These are phyloP conservation scores for Diaporthe sp. DNA, from an alignment of 2,329 filamentous ascomycete genomes.

Conservation along the genomic window DNA sequence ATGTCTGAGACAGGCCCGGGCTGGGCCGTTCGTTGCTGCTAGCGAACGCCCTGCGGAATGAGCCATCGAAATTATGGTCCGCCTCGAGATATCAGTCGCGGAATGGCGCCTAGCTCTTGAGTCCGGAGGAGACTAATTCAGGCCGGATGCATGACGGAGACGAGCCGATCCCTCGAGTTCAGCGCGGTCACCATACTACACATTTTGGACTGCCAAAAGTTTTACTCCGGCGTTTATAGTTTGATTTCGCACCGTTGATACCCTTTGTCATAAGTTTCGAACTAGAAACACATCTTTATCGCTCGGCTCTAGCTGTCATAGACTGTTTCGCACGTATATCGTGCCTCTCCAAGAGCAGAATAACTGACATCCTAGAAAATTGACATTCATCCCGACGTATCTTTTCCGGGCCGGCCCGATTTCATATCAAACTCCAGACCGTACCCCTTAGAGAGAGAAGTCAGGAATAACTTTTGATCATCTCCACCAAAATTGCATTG, in stretches of 20 bases:
- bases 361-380: not conserved
- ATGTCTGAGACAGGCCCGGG: not conserved
- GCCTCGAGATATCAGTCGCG: not conserved
- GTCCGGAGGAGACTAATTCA: not conserved
- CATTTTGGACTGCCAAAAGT: not conserved
- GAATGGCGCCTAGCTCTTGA: not conserved
- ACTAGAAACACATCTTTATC: not conserved
- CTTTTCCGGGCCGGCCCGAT: too few species aligned
- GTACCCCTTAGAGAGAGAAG: not conserved
- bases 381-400: not conserved
- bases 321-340: not conserved
- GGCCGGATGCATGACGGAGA: not conserved
- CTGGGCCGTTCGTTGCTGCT: not conserved
- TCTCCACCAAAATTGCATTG: slow-evolving; percentile 58
- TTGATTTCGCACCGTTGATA: not conserved
- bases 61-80: not conserved
- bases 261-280: too few species aligned
- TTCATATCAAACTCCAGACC: too few species aligned
- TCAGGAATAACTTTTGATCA: slow-evolving; percentile 47
- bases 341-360: not conserved
- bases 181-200: not conserved
- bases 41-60: not conserved
- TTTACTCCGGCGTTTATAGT: too few species aligned
- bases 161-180: not conserved
- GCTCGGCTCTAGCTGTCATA: not conserved